Conservation (phyloP, 1,284 basidiomycete species). For the Boletus semigastroideus region DNA sequence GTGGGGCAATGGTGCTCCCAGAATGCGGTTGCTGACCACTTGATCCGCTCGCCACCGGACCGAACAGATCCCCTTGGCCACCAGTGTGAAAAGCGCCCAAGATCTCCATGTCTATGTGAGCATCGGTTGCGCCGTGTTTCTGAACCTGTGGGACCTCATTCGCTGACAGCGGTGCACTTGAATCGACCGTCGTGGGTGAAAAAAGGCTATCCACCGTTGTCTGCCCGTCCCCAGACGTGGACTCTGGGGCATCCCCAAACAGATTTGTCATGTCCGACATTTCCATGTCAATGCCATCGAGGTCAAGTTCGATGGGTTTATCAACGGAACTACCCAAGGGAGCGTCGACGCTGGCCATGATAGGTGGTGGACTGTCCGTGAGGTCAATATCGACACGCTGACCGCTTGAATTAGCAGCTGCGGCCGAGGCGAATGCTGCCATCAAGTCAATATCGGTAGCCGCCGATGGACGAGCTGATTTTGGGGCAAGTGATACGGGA, state of each 20-base stretch:
- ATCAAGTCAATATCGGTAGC: constrained; percentile 63
- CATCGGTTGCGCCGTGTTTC: constrained; percentile 11
- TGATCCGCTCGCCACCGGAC: constrained; percentile 18
- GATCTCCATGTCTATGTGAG: constrained; percentile 31
- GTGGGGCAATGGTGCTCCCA: constrained; percentile 29
- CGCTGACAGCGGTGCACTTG: constrained; percentile 14
- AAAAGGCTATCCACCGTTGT: constrained; percentile 44
- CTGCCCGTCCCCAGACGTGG: constrained; percentile 33
- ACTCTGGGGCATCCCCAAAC: constrained; percentile 47
- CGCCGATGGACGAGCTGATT: constrained; percentile 58
- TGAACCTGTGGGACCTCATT: constrained; percentile 14
- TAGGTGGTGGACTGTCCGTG: constrained; percentile 28
- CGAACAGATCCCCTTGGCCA: constrained; percentile 25
- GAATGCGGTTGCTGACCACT: constrained; percentile 20
- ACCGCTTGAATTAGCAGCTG: constrained; percentile 26
- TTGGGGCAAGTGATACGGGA: constrained; percentile 75
- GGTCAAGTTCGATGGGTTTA: constrained; percentile 76
- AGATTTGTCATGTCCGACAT: constrained; percentile 52
- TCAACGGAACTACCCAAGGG: constrained; percentile 63
- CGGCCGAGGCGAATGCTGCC: constrained; percentile 51
- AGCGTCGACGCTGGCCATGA: constrained; percentile 37
- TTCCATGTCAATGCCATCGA: constrained; percentile 67
- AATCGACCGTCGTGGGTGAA: constrained; percentile 36
- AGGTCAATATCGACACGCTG: constrained; percentile 46
- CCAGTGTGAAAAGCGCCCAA: constrained; percentile 26